Evolutionary conservation across 2,329 filamentous ascomycete genomes (phyloP).

Genomic region (Scopulariopsis brevicaulis): DNA sequence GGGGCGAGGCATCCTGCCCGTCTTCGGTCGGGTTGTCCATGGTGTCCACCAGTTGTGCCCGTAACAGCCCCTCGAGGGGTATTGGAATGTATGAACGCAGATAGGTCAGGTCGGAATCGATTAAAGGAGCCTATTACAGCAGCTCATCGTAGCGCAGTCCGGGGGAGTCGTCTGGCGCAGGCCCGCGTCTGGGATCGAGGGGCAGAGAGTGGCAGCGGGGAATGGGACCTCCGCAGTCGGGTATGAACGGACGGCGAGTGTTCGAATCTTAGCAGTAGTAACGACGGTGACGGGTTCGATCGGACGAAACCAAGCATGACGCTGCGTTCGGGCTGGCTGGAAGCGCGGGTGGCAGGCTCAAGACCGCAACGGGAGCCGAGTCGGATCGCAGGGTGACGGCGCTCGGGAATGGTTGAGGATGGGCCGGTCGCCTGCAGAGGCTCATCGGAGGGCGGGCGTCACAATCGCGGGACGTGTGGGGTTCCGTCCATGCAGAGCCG

Average conservation of each 20-base stretch:
- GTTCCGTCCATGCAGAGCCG: neutral
- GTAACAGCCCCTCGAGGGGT: constrained; percentile 4
- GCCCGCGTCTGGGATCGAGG: neutral
- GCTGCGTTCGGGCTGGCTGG: neutral
- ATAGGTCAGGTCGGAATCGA: neutral
- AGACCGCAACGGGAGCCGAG: neutral
- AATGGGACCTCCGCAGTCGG: neutral
- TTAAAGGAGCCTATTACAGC: neutral
- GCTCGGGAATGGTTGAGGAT: neutral
- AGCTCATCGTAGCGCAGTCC: neutral
- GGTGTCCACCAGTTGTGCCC: constrained; percentile 3
- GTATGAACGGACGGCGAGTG: neutral
- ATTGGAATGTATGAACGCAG: neutral
- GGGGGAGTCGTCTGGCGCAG: constrained; percentile 1
- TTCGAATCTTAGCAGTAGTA: neutral
- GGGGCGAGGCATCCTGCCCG: constrained; percentile 65
- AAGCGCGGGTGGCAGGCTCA: neutral
- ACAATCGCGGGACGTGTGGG: neutral
- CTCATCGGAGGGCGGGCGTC: neutral
- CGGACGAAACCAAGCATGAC: neutral
- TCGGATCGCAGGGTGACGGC: neutral
- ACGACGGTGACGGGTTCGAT: neutral
- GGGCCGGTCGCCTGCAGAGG: neutral
- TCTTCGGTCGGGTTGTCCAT: constrained; percentile 21
- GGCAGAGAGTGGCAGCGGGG: neutral